phyloP scores from a whole-genome alignment of 2,329 filamentous ascomycete genomes.

The Pseudogymnoascus sp. region DNA sequence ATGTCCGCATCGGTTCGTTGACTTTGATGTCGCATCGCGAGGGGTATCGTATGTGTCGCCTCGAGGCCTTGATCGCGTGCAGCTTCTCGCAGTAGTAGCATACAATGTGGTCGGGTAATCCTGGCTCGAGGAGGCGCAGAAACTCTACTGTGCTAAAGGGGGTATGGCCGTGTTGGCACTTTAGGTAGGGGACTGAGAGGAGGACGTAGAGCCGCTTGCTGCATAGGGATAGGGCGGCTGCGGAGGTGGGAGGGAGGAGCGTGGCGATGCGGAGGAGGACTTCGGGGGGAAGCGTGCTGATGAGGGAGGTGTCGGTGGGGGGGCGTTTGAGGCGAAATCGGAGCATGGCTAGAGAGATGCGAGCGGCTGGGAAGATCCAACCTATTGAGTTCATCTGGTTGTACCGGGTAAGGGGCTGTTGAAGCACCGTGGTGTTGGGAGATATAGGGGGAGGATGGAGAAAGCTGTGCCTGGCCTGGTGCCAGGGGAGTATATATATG shows the following conservation, averaged over 20 bases:
- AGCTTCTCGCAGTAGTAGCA: conserved; percentile 14
- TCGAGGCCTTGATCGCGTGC: conserved; percentile 11
- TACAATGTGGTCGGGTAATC: conserved; percentile 13
- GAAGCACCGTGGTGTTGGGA: neutral
- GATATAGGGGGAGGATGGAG: too few species aligned
- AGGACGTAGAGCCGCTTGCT: conserved; percentile 10
- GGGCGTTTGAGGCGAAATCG: neutral
- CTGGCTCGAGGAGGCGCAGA: conserved; percentile 12
- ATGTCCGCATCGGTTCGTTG: conserved; percentile 8
- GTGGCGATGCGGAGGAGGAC: conserved; percentile 13
- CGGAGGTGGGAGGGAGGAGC: conserved; percentile 10
- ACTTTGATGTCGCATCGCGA: neutral
- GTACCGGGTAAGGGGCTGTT: neutral
- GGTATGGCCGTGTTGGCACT: neutral
- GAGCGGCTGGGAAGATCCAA: neutral
- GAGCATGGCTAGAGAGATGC: neutral
- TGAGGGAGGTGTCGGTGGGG: conserved; percentile 11
- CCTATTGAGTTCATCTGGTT: neutral
- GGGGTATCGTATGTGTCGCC: neutral
- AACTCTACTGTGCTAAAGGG: conserved; percentile 3
- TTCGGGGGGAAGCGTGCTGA: conserved; percentile 14
- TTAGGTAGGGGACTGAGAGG: conserved; percentile 8
- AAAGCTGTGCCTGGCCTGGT: neutral
- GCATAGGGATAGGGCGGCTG: conserved; percentile 10
- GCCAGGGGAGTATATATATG: neutral